Base-by-base conservation (phyloP, 495 filamentous ascomycete genomes). In the Talaromyces borbonicus region DNA sequence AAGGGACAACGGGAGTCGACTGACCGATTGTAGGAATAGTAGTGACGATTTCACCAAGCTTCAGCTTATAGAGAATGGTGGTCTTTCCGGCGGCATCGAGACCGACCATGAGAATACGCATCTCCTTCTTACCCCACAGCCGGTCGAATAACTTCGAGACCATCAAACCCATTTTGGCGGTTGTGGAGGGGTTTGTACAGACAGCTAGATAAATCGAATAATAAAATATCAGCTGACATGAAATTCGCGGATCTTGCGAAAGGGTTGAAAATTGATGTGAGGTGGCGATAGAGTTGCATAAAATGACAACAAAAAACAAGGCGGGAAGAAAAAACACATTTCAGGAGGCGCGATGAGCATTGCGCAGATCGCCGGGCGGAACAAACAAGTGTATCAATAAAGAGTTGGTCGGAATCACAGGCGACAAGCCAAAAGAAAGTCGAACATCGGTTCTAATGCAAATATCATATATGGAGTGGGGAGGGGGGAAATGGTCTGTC, bases 21-120 rank as follows among this genome's bases (percentile, higher is more conserved):
- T 73, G 81, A 98, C 92, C 92, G 66, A 98, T 98, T 52, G 92
- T 98, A 50, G 92, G 92, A 64, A 98, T 98, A 56, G 92, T 98
- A 56, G 92, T 98, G 68, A 98, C 92, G 64, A 99, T 96, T 80
- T 97, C 93, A 77, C 92, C 90, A 54, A 97, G 78, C 84, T 99
- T 99, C 60, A 99, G 79, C 81, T 99, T 99, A 75, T 99, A 99
- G 48, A 99, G 85, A 66, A 99, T 99, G 59, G 92, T 99, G 60
- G 92, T 99, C 78, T 99, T 99, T 79, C 92, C 92, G 66, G 92
- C 92, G 52, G 92, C 92, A 69, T 99, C 92, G 56, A 99, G 79
- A 75, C 92, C 92, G 60, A 99, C 90, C 92, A 99, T 99, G 66
- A 99, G 69, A 67, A 99, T 95, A 73, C 90, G 81, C 92, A 99